Base-by-base conservation (phyloP, 306 rosid genomes). In the Quercus parvula region DNA sequence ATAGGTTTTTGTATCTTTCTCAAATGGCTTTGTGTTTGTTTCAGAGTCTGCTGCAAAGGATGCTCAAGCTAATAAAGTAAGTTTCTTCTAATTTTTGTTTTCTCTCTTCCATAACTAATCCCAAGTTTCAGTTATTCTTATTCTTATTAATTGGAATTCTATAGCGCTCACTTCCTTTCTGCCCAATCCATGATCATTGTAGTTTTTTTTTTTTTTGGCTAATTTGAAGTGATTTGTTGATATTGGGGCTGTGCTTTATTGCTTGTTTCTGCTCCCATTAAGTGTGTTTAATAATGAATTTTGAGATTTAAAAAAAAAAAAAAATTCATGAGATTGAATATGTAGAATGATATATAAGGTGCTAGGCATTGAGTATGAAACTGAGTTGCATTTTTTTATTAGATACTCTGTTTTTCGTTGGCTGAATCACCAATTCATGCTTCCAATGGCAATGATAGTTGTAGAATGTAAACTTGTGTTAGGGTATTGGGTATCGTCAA, bases 41-140 rank as follows among this genome's bases (percentile, higher is more conserved):
- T 77, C 87, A 91, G 95, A 77, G 56, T 56, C 93, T 78, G 70
- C 52, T 27, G 84, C 51, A 30, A 73, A 61, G 54, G 73, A 20
- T 70, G 77, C 14, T 56, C 67, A 54, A 71, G 76, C 79, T 46
- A 81, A 70, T 22, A 73, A 70, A 33, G 94, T 90, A 59, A 76
- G 81, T 56, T 25, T 35, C 49, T 55, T 1, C 27, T 51, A 75
- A 11, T 54, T 28, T 19, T 22, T 31, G 1, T 33, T 14, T 31
- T 14, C 19, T 56, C 15, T 15, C 11, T 55, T 25, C 10, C 9
- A 25, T 55, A 5, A 4, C 30, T 51, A 12, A 15, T n/a, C 24
- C 11, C 19, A 8, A 30, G n/a, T 58, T 58, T 25, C 64, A 9
- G 9, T 38, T 38, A 38, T 2, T 38, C n/a, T 5, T n/a, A 20